A percentile compares a stretch with the other conserved stretches of the same genome.
Conservation (phyloP, 306 rosid species). For the Casuarina equisetifolia region DNA sequence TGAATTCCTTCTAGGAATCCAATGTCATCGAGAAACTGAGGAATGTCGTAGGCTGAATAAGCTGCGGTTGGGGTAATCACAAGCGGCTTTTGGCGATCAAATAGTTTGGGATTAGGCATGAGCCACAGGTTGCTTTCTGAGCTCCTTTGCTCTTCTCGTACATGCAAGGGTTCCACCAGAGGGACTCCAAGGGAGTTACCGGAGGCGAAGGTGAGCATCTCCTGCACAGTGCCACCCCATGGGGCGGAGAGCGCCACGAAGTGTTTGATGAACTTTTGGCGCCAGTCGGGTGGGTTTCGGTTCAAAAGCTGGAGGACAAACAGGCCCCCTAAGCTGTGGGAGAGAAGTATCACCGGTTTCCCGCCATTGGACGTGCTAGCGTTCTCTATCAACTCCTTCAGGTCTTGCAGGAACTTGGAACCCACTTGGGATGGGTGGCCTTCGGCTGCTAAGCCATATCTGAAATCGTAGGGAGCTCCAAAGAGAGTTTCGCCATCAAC, state of each 20-base stretch:
- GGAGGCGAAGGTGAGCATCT: conserved; percentile 77
- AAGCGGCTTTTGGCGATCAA: conserved; percentile 36
- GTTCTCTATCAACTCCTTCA: conserved; percentile 58
- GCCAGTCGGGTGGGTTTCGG: conserved; percentile 64
- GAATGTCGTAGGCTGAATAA: conserved; percentile 57
- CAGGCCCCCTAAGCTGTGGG: conserved; percentile 86
- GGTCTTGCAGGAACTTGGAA: conserved; percentile 68
- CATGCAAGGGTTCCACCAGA: conserved; percentile 66
- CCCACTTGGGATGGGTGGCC: conserved; percentile 74
- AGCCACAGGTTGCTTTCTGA: conserved; percentile 89
- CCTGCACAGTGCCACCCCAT: conserved; percentile 85
- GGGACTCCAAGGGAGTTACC: conserved; percentile 83
- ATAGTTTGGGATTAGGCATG: conserved; percentile 68
- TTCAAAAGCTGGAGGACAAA: conserved; percentile 70
- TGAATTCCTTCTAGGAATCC: conserved; percentile 61
- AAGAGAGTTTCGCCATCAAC: conserved; percentile 58
- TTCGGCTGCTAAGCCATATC: conserved; percentile 78
- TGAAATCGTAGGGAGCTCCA: conserved; percentile 94
- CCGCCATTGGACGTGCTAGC: conserved; percentile 72
- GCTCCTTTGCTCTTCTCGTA: conserved; percentile 77
- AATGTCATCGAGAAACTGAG: conserved; percentile 62
- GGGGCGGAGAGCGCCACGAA: conserved; percentile 74
- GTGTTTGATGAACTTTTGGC: conserved; percentile 60
- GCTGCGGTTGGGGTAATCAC: conserved; percentile 46
- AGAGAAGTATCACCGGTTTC: conserved; percentile 65